These are phyloP conservation scores for Podospora tetraspora DNA, from an alignment of 495 filamentous ascomycete species.

Conservation along the genomic window DNA sequence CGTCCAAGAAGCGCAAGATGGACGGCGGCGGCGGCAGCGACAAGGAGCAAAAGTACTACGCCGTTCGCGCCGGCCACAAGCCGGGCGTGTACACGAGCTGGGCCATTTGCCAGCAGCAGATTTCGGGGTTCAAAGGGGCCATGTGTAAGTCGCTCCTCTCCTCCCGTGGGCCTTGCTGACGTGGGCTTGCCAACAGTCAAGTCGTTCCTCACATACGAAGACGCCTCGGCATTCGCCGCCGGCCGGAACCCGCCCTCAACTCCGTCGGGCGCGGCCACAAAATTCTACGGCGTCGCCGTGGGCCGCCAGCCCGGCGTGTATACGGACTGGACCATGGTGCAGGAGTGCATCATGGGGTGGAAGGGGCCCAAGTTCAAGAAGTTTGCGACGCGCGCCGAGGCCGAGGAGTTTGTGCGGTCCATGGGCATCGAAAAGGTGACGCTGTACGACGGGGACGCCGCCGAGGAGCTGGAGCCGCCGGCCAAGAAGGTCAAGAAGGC, in stretches of 20 bases:
- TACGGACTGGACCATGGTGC: slow-evolving; percentile 74
- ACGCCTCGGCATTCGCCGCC: slow-evolving; percentile 71
- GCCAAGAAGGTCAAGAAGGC: slow-evolving; percentile 55
- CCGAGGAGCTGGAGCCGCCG: slow-evolving; percentile 37
- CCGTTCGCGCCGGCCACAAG: slow-evolving; percentile 67
- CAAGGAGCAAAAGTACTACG: slow-evolving; percentile 69
- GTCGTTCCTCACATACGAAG: slow-evolving; percentile 67
- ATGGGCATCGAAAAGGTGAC: slow-evolving; percentile 41
- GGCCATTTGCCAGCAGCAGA: slow-evolving; percentile 74
- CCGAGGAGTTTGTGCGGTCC: slow-evolving; percentile 46
- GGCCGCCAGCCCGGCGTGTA: slow-evolving; percentile 85
- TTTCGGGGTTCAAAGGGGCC: slow-evolving; percentile 79
- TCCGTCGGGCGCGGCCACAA: slow-evolving; percentile 30
- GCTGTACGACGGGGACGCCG: slow-evolving; percentile 26
- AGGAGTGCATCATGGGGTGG: slow-evolving; percentile 70
- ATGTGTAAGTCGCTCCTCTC: slow-evolving; percentile 53
- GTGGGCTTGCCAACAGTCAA: slow-evolving; percentile 54
- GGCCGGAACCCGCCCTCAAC: slow-evolving; percentile 47
- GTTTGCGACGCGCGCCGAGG: slow-evolving; percentile 72
- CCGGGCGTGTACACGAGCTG: slow-evolving; percentile 88
- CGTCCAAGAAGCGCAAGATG: slow-evolving; percentile 39
- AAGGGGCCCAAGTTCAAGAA: slow-evolving; percentile 74
- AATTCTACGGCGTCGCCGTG: slow-evolving; percentile 81
- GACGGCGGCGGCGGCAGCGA: slow-evolving; percentile 18
- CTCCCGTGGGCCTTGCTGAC: slow-evolving; percentile 14